phyloP scores from a whole-genome alignment of 805 yeast species.

The Blastobotrys terrestris region DNA sequence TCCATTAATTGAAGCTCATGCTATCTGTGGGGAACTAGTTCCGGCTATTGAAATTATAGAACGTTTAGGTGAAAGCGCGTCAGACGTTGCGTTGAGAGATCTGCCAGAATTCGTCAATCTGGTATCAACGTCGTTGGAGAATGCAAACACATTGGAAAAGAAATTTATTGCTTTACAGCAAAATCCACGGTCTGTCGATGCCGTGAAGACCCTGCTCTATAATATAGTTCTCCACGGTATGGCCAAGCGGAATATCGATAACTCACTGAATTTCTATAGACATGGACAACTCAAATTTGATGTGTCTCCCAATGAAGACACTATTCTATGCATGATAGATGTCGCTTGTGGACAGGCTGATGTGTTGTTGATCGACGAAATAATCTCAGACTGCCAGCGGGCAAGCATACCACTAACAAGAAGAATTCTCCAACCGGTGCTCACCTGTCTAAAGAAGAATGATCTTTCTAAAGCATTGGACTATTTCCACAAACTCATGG shows the following conservation, averaged over 20 bases:
- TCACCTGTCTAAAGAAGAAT: neutral
- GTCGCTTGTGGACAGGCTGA: slow-evolving; percentile 3
- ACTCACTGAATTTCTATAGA: slow-evolving; percentile 7
- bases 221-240: slow-evolving; percentile 19
- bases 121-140: slow-evolving; percentile 6
- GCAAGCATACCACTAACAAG: neutral
- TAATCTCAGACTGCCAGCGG: slow-evolving; percentile 1
- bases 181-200: slow-evolving; percentile 11
- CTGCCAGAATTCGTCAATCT: slow-evolving; percentile 20
- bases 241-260: neutral
- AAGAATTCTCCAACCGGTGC: neutral
- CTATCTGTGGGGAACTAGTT: slow-evolving; percentile 14
- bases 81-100: slow-evolving; percentile 13
- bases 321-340: slow-evolving; percentile 7
- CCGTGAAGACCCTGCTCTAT: slow-evolving; percentile 20
- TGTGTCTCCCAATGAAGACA: slow-evolving; percentile 13
- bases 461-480: neutral
- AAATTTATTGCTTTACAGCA: slow-evolving; percentile 13
- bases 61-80: slow-evolving; percentile 20
- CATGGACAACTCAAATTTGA: slow-evolving; percentile 4
- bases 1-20: slow-evolving; percentile 14
- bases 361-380: slow-evolving; percentile 3
- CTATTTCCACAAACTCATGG: neutral
- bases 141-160: slow-evolving; percentile 5
- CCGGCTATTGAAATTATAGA: slow-evolving; percentile 21